Evolutionary conservation across 495 filamentous ascomycete genomes (phyloP).

Genomic region (Penicillium bialowiezense): DNA sequence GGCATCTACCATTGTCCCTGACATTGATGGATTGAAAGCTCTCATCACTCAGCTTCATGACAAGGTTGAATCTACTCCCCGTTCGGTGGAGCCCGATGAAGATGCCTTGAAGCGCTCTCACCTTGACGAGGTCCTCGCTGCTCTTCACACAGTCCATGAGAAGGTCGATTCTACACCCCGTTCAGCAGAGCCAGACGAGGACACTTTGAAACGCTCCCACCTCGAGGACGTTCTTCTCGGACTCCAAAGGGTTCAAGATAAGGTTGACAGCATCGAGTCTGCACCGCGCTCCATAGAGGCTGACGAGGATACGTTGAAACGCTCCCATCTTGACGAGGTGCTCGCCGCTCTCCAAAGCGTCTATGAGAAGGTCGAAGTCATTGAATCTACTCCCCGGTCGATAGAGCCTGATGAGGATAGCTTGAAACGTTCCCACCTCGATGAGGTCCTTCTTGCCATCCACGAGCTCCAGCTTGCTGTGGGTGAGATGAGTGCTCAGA

Average conservation of each 20-base stretch:
- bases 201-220: conserved; percentile 53
- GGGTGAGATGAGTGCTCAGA: too few species aligned
- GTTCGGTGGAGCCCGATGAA: conserved; percentile 39
- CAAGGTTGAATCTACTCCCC: conserved; percentile 69
- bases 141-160: conserved; percentile 57
- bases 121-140: conserved; percentile 56
- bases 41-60: conserved; percentile 76
- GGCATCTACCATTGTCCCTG: conserved; percentile 47
- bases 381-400: conserved; percentile 59
- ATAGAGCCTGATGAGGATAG: conserved; percentile 41
- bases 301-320: conserved; percentile 45
- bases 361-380: conserved; percentile 53
- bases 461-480: conserved; percentile 12
- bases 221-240: conserved; percentile 58
- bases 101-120: conserved; percentile 55
- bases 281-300: conserved; percentile 49
- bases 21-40: conserved; percentile 78
- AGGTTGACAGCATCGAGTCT: conserved; percentile 60
- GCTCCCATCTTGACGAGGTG: conserved; percentile 60
- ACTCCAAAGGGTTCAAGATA: conserved; percentile 57
- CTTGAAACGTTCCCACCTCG: conserved; percentile 58
- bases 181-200: conserved; percentile 38
- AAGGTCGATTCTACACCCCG: conserved; percentile 59
- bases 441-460: conserved; percentile 54
- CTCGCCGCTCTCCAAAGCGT: conserved; percentile 56